Evolutionary conservation across 148 eudicot genomes (phyloP), one percentile per base, ranked within the genome.

Genomic region (Silene latifolia): DNA sequence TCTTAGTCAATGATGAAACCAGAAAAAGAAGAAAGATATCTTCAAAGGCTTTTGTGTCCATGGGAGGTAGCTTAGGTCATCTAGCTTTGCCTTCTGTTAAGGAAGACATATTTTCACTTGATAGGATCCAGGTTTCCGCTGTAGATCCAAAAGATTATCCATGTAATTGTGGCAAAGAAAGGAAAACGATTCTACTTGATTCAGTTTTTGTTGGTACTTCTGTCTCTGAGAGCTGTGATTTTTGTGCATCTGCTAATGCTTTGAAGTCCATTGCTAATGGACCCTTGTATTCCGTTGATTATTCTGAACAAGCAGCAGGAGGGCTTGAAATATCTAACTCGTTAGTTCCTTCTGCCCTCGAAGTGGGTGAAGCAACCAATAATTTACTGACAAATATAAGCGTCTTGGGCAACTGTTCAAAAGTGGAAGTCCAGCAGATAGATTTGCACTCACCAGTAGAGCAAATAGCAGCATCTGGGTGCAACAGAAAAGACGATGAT

Each of bases 151-250:
- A 72, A 67, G 83, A 64, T 35, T 17, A 57, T 79, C 67, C 65
- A 73, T 61, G 80, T 70, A 75, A 32, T 73, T 46, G 48, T 73
- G 71, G 20, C 13, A 87, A 91, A 79, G 82, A 85, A 81, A 69
- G 59, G 70, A 89, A 81, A 78, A 72, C 69, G 10, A 68, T 63
- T 76, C 71, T 76, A 27, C 48, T 74, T 54, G 79, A 71, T 75
- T 76, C 81, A 29, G 79, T 59, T 74, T 66, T 69, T 47, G 65
- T 73, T 71, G 80, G 44, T 56, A 72, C 74, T 17, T 9, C 67
- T 54, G 75, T 47, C 18, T 59, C 78, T 58, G 71, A 75, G 82
- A 81, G 74, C 44, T 72, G 70, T 84, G 83, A 78, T 68, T 47
- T 71, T 32, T 32, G 76, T 67, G 47, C 57, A 32, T 75, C 76